phyloP scores from a whole-genome alignment of 306 rosid genomes.

The Carpinus fangiana region DNA sequence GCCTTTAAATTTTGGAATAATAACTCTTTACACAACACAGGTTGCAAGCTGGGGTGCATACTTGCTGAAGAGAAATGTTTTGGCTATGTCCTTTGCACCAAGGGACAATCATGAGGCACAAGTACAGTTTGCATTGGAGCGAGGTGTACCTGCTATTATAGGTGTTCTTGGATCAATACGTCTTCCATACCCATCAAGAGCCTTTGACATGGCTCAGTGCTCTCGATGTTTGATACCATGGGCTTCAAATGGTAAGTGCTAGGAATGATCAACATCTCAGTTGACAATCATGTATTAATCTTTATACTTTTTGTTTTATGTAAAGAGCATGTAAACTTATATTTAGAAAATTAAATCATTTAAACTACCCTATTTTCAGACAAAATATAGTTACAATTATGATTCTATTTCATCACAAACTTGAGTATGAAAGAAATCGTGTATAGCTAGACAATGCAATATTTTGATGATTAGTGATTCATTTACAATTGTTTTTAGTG shows the following conservation, averaged over 20 bases:
- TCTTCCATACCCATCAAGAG: conserved; percentile 91
- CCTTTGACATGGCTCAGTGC: conserved; percentile 99
- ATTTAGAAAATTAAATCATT: conserved; percentile 1
- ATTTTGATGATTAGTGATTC: too few relatives aligned
- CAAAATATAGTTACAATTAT: too few relatives aligned
- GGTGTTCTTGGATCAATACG: conserved; percentile 88
- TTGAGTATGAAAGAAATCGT: too few relatives aligned
- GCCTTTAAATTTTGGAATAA: conserved; percentile 31
- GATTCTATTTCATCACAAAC: too few relatives aligned
- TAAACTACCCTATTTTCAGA: too few relatives aligned
- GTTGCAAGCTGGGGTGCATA: conserved; percentile 99
- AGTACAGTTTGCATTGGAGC: conserved; percentile 93
- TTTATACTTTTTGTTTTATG: conserved; percentile 19
- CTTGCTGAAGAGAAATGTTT: conserved; percentile 80
- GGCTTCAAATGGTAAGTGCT: conserved; percentile 77
- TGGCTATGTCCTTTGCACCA: conserved; percentile 95
- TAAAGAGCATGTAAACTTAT: conserved; percentile 13
- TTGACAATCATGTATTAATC: conserved; percentile 16
- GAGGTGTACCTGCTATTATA: conserved; percentile 93
- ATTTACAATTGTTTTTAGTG: too few relatives aligned
- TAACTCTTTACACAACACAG: conserved; percentile 46
- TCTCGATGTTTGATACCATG: conserved; percentile 95
- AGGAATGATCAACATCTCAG: conserved; percentile 12
- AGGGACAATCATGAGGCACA: conserved; percentile 99
- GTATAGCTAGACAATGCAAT: too few relatives aligned